A percentile compares a stretch with the other conserved stretches of the same genome.
Evolutionary conservation across 2,329 filamentous ascomycete species (phyloP).

Genomic region (Podosphaera aphanis): DNA sequence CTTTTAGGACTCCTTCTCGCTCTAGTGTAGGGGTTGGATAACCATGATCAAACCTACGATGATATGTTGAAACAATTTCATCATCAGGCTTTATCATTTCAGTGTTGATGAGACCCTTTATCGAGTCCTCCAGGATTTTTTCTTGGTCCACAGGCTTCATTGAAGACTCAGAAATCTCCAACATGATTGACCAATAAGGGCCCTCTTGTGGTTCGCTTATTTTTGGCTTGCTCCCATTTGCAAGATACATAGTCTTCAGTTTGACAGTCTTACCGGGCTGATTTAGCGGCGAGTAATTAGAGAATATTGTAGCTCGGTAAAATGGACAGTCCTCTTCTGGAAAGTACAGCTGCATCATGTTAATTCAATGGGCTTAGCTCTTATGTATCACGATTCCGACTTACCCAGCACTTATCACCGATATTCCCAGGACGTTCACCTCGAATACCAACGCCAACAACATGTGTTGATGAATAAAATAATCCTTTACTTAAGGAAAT

Average conservation of each 20-base stretch:
- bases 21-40: slow-evolving; percentile 91
- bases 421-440: slow-evolving; percentile 83
- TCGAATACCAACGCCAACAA: slow-evolving; percentile 86
- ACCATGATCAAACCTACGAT: slow-evolving; percentile 92
- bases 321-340: slow-evolving; percentile 97
- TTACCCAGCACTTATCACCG: slow-evolving; percentile 95
- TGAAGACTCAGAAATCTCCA: slow-evolving; percentile 86
- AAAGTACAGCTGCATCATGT: slow-evolving; percentile 59
- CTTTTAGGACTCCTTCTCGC: slow-evolving; percentile 78
- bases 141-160: slow-evolving; percentile 83
- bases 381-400: slow-evolving; percentile 11
- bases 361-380: slow-evolving; percentile 5
- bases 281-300: slow-evolving; percentile 98
- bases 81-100: slow-evolving; percentile 80
- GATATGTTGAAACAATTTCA: slow-evolving; percentile 94
- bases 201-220: slow-evolving; percentile 56
- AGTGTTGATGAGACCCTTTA: slow-evolving; percentile 93
- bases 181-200: slow-evolving; percentile 99
- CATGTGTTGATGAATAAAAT: slow-evolving; percentile 92
- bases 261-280: slow-evolving; percentile 66
- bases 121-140: slow-evolving; percentile 70
- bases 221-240: slow-evolving; percentile 59
- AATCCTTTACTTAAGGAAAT: slow-evolving; percentile 66
- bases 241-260: slow-evolving; percentile 67
- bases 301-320: slow-evolving; percentile 99